These are phyloP conservation scores for Entomortierella chlamydospora DNA, from an alignment of 192 early-diverging fungal genomes.

Conservation along the genomic window DNA sequence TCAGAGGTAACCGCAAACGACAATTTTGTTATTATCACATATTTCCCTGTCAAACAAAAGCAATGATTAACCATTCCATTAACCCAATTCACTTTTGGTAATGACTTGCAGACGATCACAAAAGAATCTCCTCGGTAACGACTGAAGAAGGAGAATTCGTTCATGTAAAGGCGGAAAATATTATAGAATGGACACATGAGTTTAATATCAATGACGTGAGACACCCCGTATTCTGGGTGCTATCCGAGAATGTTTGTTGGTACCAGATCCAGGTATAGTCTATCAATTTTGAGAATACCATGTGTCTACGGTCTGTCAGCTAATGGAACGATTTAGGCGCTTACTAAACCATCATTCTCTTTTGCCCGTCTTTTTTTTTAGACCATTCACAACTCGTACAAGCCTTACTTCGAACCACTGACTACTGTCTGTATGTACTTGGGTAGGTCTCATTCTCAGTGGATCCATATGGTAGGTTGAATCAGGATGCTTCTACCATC, in stretches of 20 bases:
- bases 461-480: too few relatives aligned
- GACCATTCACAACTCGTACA: not conserved
- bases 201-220: conserved; percentile 4
- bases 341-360: not conserved
- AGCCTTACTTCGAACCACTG: not conserved
- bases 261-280: conserved; percentile 29
- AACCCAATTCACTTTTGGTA: too few relatives aligned
- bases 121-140: too few relatives aligned
- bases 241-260: conserved; percentile 31
- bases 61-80: too few relatives aligned
- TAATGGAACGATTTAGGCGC: not conserved
- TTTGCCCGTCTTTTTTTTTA: not conserved
- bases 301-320: not conserved
- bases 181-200: conserved; percentile 38
- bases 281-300: not conserved
- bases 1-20: conserved; percentile 1
- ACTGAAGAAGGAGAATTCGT: not conserved
- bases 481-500: too few relatives aligned
- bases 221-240: conserved; percentile 19
- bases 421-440: conserved; percentile 4
- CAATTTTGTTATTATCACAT: too few relatives aligned
- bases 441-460: not conserved
- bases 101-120: too few relatives aligned
- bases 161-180: conserved; percentile 5
- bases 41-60: too few relatives aligned